Evolutionary conservation across 2,329 filamentous ascomycete species (phyloP).

Genomic region (Pyricularia sp.): DNA sequence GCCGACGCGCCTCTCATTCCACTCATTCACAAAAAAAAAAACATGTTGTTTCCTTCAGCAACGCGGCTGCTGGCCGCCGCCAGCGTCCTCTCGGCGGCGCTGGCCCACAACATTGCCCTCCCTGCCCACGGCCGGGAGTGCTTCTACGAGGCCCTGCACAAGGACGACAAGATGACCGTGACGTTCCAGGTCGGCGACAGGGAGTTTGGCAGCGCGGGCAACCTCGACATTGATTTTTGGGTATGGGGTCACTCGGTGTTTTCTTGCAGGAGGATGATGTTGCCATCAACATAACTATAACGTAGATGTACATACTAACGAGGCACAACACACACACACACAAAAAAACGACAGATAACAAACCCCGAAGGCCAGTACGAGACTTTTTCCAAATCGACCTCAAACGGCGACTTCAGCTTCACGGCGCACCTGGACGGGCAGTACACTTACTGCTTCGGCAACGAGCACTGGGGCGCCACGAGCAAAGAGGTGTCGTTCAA

Average conservation of each 20-base stretch:
- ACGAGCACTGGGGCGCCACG: slow-evolving; percentile 92
- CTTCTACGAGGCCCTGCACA: slow-evolving; percentile 88
- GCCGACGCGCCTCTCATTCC: not conserved
- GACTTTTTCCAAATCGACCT: slow-evolving; percentile 66
- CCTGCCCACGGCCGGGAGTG: slow-evolving; percentile 89
- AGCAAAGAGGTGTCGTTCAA: slow-evolving; percentile 99
- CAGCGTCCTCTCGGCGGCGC: slow-evolving; percentile 45
- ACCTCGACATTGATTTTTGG: slow-evolving; percentile 96
- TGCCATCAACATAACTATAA: not conserved
- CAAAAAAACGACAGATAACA: slow-evolving; percentile 50
- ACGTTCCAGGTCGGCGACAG: slow-evolving; percentile 96
- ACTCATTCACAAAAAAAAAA: slow-evolving; percentile 5
- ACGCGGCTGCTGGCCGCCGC: slow-evolving; percentile 28
- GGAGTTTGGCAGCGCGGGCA: slow-evolving; percentile 88
- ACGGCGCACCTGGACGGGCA: slow-evolving; percentile 73
- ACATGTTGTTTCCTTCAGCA: slow-evolving; percentile 30
- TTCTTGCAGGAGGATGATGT: no score
- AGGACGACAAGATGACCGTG: slow-evolving; percentile 95
- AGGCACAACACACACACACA: not conserved
- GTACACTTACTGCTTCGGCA: slow-evolving; percentile 97
- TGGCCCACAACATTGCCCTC: slow-evolving; percentile 92
- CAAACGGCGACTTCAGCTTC: slow-evolving; percentile 89
- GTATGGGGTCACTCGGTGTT: slow-evolving; percentile 36
- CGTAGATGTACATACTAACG: not conserved
- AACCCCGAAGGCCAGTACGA: slow-evolving; percentile 66